Evolutionary conservation across 805 yeast genomes (phyloP).

Genomic region (Starmerella kuoi): DNA sequence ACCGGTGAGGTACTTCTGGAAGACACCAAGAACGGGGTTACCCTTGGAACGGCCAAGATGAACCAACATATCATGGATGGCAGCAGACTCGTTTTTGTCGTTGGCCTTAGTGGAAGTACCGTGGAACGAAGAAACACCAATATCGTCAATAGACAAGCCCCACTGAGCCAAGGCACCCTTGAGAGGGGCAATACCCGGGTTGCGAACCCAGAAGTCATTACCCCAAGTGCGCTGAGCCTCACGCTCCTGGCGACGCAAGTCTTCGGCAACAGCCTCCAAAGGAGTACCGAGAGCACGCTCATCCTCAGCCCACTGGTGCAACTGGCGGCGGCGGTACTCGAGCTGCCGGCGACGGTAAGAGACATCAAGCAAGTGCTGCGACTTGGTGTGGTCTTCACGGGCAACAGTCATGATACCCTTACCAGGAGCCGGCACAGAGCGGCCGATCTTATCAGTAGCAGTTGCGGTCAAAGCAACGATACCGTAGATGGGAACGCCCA

Average conservation of each 20-base stretch:
- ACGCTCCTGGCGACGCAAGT: slow-evolving; percentile 69
- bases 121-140: slow-evolving; percentile 96
- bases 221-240: slow-evolving; percentile 93
- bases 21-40: slow-evolving; percentile 93
- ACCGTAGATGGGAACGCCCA: slow-evolving; percentile 99
- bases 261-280: slow-evolving; percentile 73
- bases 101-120: slow-evolving; percentile 98
- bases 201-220: slow-evolving; percentile 80
- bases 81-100: slow-evolving; percentile 93
- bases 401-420: slow-evolving; percentile 98
- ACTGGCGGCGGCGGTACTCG: slow-evolving; percentile 61
- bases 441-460: slow-evolving; percentile 96
- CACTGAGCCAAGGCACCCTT: slow-evolving; percentile 94
- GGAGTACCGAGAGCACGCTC: slow-evolving; percentile 68
- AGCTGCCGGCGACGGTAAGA: slow-evolving; percentile 90
- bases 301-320: slow-evolving; percentile 70
- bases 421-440: slow-evolving; percentile 99
- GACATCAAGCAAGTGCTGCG: slow-evolving; percentile 50
- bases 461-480: slow-evolving; percentile 88
- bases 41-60: slow-evolving; percentile 96
- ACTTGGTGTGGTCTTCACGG: slow-evolving; percentile 74
- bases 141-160: slow-evolving; percentile 85
- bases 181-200: slow-evolving; percentile 89
- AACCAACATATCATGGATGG: slow-evolving; percentile 81
- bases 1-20: slow-evolving; percentile 98